Base-by-base conservation (phyloP, 2,329 filamentous ascomycete genomes). In the Lachnellula hyalina region DNA sequence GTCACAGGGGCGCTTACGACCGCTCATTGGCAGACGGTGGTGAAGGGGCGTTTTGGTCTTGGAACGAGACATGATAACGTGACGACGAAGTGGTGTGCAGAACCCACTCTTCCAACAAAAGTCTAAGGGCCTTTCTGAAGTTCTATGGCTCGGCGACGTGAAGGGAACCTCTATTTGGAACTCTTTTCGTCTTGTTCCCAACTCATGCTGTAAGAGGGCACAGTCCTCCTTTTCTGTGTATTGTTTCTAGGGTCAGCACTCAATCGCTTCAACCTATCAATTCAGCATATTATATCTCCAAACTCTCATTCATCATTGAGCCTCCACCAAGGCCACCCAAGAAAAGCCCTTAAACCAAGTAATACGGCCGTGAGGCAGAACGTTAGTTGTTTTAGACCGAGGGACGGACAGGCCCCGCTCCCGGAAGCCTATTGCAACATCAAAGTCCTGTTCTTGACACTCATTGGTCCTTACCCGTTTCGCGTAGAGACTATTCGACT, bases 21-120 rank as follows among this genome's bases (percentile, higher is more conserved):
- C n/a, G 53, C 49, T 63, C 23, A 68, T 67, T 67, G 64, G 66
- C 19, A 45, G 23, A 17, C 34, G 17, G 21, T 49, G 21, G 32
- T 35, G 40, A 42, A 51, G 51, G 55, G 54, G 54, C 53, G 53
- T 60, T 54, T 38, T 51, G 41, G 55, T 41, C 45, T 61, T 62
- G 57, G 65, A 59, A 46, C 54, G 54, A 52, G 40, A 53, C 49
- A 46, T 32, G 52, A 57, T 67, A 65, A 68, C 65, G 66, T 68
- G 66, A 68, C 53, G 54, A 48, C 51, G 54, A 62, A 56, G 46
- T 60, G 65, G 62, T 66, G 63, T 63, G 48, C 35, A 59, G 23
- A 63, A 60, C 62, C 56, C 50, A 49, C 45, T 15, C 38, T 25
- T 46, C 17, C n/a, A 44, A 55, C 32, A 25, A 23, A 28, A 40